Evolutionary conservation across 2,329 filamentous ascomycete species (phyloP).

Genomic region (Monilinia fructigena): DNA sequence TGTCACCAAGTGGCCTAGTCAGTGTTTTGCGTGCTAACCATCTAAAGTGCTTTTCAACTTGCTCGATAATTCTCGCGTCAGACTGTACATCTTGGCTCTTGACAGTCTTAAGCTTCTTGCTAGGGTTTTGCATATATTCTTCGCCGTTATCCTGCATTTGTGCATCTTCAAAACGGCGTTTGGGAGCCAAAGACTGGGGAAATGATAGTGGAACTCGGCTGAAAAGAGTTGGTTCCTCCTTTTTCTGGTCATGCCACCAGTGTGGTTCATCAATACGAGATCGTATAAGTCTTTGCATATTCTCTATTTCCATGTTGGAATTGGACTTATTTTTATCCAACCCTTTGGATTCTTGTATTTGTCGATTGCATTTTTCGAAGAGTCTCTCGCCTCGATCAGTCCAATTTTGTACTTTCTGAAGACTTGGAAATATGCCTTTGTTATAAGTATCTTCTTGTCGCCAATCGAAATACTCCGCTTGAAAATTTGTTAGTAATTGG

Average conservation of each 20-base stretch:
- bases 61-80: not conserved
- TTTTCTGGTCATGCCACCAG: not conserved
- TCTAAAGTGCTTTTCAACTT: not conserved
- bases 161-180: no score
- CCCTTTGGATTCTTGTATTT: not conserved
- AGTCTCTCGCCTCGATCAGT: not conserved
- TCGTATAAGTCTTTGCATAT: not conserved
- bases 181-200: no score
- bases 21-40: not conserved
- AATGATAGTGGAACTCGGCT: not conserved
- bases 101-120: no score
- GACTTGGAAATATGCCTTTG: not conserved
- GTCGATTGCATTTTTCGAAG: not conserved
- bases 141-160: no score
- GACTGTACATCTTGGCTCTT: no score
- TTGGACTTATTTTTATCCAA: not conserved
- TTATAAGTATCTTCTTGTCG: not conserved
- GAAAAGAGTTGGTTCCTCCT: not conserved
- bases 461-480: not conserved
- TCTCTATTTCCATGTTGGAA: not conserved
- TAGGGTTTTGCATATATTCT: no score
- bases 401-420: not conserved
- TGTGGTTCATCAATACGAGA: not conserved
- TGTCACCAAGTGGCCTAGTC: not conserved
- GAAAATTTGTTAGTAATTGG: not conserved